Base-by-base conservation (phyloP, 2,329 filamentous ascomycete genomes). In the Fusarium oxysporum region DNA sequence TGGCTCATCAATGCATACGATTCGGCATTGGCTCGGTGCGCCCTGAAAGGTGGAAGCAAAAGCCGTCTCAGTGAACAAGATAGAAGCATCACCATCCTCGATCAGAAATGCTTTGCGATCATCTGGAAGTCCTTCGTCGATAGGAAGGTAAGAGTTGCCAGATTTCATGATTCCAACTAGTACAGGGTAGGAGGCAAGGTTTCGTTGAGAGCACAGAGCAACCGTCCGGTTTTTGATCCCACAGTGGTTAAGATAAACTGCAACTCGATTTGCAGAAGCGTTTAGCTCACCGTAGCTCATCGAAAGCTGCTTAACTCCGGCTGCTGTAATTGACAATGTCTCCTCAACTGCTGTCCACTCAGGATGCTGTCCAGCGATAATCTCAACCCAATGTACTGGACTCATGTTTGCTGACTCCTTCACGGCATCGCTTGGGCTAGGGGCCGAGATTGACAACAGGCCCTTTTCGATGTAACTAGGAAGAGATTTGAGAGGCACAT, bases 151-250 rank as follows among this genome's bases (percentile, higher is more conserved):
- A 7, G 58, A 23, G 23, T 61, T 61, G 38, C 58, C 47, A 32
- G 58, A 61, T 30, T 61, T 61, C 28, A 61, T 61, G 16, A 61
- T 61, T 30, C 58, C 58, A 30, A 61, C 37, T 19, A 61, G 58
- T 5, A 61, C 47, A 10, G 58, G 47, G 30, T 61, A 33, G 11
- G 58, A 53, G 19, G 28, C 38, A 32, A 61, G 58, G 38, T 61
- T 61, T 30, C 58, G 45, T 1, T 28, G 38, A 28, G 57, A 61
- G 11, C 57, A 61, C 28, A 61, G 45, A 35, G 57, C 57, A 61
- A 61, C 37, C 17, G 57, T n/a, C 19, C 38, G 37, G 45, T 61
- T 61, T 17, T 53, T 61, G 28, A 53, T 41, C 5, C 45, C 45
- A 23, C 23, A 17, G 30, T 16, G 28, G 57, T 17, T 23, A 37